Conservation (phyloP, 495 filamentous ascomycete genomes). For the Hyaloscypha bicolor region DNA sequence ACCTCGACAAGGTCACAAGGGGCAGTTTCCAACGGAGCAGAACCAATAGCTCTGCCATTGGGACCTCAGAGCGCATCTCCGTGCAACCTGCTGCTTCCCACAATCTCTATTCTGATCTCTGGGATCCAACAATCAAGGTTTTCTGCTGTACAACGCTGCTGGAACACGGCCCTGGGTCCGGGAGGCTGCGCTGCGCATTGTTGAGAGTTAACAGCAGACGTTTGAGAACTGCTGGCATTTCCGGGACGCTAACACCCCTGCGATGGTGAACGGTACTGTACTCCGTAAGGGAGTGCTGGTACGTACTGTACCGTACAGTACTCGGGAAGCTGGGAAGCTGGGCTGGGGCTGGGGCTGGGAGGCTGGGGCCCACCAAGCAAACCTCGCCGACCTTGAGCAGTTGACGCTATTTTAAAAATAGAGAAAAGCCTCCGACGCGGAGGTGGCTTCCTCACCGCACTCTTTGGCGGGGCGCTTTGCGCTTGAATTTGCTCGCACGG, state of each 20-base stretch:
- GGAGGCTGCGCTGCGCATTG: not conserved
- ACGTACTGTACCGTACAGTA: no score
- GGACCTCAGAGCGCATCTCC: not conserved
- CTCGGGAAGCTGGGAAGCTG: not conserved
- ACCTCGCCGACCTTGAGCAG: not conserved
- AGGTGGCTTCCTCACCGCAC: not conserved
- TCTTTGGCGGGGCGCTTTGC: not conserved
- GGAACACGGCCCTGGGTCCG: not conserved
- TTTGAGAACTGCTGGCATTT: not conserved
- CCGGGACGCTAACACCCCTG: not conserved
- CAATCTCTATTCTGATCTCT: not conserved
- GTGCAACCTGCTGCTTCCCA: not conserved
- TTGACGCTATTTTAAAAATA: not conserved
- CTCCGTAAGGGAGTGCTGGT: no score
- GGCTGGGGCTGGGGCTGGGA: no score
- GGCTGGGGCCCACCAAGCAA: no score
- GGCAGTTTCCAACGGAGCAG: not conserved
- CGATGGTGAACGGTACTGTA: no score
- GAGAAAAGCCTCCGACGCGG: not conserved
- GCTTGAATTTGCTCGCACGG: not conserved
- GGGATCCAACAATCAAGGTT: not conserved
- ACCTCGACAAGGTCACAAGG: not conserved
- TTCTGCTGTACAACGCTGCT: not conserved
- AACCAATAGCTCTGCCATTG: not conserved
- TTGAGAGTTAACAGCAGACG: not conserved